phyloP scores from a whole-genome alignment of 2,329 filamentous ascomycete species.

The Penicillium sp. region DNA sequence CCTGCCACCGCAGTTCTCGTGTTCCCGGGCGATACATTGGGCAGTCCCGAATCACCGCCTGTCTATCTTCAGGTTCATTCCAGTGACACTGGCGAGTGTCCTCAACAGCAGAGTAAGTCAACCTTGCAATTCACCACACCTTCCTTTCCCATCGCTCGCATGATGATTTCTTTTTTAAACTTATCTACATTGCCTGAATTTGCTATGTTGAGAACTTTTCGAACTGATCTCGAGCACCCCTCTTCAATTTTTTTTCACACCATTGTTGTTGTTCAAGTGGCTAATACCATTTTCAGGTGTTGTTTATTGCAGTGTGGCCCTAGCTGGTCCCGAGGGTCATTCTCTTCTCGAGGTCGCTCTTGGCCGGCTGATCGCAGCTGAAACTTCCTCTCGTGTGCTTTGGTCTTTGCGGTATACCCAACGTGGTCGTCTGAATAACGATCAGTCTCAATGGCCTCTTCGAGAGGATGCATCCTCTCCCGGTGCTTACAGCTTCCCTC shows the following conservation, averaged over 20 bases:
- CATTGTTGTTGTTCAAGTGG: slow-evolving; percentile 24
- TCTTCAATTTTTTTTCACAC: slow-evolving; percentile 15
- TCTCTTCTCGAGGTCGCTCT: slow-evolving; percentile 43
- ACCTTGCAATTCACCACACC: slow-evolving; percentile 15
- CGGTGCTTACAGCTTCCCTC: slow-evolving; percentile 58
- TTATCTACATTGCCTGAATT: slow-evolving; percentile 99
- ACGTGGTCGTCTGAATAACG: slow-evolving; percentile 27
- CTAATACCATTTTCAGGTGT: slow-evolving; percentile 54
- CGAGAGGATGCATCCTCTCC: slow-evolving; percentile 34
- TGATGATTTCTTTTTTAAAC: slow-evolving; percentile 82
- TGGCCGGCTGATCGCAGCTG: slow-evolving; percentile 45
- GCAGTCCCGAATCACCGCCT: slow-evolving; percentile 42
- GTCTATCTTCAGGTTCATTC: slow-evolving; percentile 73
- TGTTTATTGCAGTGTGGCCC: slow-evolving; percentile 55
- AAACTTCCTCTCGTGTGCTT: slow-evolving; percentile 42
- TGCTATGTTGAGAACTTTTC: slow-evolving; percentile 84
- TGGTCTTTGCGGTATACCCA: slow-evolving; percentile 59
- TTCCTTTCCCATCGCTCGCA: slow-evolving; percentile 46
- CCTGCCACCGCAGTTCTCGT: slow-evolving; percentile 65
- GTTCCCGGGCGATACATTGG: slow-evolving; percentile 36
- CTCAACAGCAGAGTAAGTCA: slow-evolving; percentile 82
- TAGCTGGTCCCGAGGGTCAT: slow-evolving; percentile 37
- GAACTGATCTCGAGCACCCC: slow-evolving; percentile 66
- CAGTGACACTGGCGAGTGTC: slow-evolving; percentile 90
- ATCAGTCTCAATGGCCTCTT: slow-evolving; percentile 13